These are phyloP conservation scores for Neostapfia colusana DNA, from an alignment of 176 grass and related monocot genomes.

Conservation along the genomic window DNA sequence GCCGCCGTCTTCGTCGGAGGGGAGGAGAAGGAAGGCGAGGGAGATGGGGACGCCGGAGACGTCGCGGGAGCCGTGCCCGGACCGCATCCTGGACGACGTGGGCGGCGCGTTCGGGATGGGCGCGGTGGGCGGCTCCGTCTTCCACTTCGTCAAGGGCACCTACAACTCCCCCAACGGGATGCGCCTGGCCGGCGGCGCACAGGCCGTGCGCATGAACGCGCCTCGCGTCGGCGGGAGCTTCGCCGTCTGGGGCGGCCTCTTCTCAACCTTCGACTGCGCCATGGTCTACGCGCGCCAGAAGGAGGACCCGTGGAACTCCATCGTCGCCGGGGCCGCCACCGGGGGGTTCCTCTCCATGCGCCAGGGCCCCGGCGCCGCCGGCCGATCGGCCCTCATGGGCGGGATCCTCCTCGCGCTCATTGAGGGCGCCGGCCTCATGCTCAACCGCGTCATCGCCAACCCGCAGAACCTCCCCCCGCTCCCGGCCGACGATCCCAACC, in stretches of 20 bases:
- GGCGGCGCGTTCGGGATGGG: slow-evolving; percentile 95
- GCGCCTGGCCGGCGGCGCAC: slow-evolving; percentile 63
- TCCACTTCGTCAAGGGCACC: slow-evolving; percentile 84
- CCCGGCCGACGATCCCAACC: slow-evolving; percentile 53
- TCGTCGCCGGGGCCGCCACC: slow-evolving; percentile 84
- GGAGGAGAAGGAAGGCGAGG: neutral
- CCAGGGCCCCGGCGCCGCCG: slow-evolving; percentile 61
- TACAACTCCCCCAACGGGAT: slow-evolving; percentile 97
- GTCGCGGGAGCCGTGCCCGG: slow-evolving; percentile 94
- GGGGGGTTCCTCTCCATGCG: slow-evolving; percentile 88
- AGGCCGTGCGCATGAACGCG: slow-evolving; percentile 91
- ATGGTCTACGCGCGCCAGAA: slow-evolving; percentile 96
- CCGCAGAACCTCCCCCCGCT: slow-evolving; percentile 58
- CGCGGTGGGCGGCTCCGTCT: slow-evolving; percentile 83
- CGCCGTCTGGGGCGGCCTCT: slow-evolving; percentile 99
- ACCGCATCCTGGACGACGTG: slow-evolving; percentile 95
- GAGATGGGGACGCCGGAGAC: slow-evolving; percentile 88
- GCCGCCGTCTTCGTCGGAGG: neutral
- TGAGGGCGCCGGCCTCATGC: slow-evolving; percentile 91
- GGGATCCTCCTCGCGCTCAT: slow-evolving; percentile 86
- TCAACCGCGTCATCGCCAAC: slow-evolving; percentile 72
- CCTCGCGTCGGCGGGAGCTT: slow-evolving; percentile 90
- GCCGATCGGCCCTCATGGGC: slow-evolving; percentile 67
- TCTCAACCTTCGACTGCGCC: slow-evolving; percentile 96
- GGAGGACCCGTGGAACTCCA: slow-evolving; percentile 99